Evolutionary conservation across 345 rosid genomes (phyloP).

Genomic region (Populus simonii): DNA sequence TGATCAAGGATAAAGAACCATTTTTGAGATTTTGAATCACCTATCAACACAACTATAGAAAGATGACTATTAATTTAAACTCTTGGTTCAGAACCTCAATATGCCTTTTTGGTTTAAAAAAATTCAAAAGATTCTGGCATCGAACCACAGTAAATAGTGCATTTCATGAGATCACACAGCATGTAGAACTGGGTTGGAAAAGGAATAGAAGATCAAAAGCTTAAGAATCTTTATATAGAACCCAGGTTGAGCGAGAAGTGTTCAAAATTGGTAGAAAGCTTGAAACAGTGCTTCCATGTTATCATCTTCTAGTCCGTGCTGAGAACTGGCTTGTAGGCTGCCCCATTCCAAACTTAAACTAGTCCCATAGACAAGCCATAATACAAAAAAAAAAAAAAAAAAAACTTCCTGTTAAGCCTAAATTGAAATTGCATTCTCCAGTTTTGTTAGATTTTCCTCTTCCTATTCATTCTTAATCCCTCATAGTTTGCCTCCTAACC

Average conservation of each 20-base stretch:
- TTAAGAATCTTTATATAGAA: background rate
- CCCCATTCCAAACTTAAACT: background rate
- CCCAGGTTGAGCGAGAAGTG: background rate
- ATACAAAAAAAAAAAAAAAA: background rate
- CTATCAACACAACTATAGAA: background rate
- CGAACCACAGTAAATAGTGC: background rate
- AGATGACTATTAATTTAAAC: background rate
- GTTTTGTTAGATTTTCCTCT: background rate
- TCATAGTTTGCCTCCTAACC: background rate
- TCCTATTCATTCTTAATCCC: background rate
- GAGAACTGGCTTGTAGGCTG: background rate
- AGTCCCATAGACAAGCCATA: background rate
- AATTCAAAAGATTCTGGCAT: background rate
- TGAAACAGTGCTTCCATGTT: background rate
- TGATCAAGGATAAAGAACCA: background rate
- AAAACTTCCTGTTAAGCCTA: background rate
- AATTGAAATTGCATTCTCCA: background rate
- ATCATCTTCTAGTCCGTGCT: background rate
- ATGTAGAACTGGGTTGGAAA: background rate
- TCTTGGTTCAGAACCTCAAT: background rate
- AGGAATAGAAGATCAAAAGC: background rate
- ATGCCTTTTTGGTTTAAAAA: background rate
- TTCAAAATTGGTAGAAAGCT: background rate
- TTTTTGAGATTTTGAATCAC: background rate
- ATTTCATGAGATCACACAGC: background rate